Evolutionary conservation across 345 rosid genomes (phyloP), one percentile per base, ranked within the genome.

Genomic region (Pseudoturritis turrita): DNA sequence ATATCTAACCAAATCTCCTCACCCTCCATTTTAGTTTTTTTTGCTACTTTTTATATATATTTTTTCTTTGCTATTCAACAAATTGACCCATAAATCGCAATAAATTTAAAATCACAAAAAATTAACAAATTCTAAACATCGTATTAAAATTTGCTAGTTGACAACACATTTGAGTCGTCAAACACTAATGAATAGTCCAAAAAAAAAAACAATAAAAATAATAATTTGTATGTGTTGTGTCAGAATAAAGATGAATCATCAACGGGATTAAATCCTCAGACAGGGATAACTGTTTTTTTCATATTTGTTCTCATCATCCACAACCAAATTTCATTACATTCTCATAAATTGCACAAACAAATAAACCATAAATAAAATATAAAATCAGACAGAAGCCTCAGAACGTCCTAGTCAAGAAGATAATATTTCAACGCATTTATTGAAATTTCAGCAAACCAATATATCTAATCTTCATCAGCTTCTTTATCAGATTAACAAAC

Each of bases 271-370:
- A 35, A 52, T 47, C 70, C 70, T 72, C 69, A 72, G 70, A 3
- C 70, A 72, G 70, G 76, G 64, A 72, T 72, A 72, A 63, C 76
- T 62, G 70, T 62, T 4, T 51, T 54, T 62, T 29, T 8, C 10
- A 14, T 39, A 31, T 40, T 52, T 41, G 35, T 62, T 23, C 9
- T 72, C 76, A 62, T 72, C 76, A 62, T 47, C 47, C 76, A 54
- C 70, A 52, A 10, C 25, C 7, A 26, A 11, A 37, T 7, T 17
- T 10, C 4, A 7, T 26, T 2, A 51, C 8, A 65, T 19, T 3
- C 2, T 10, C 11, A 1, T 1, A 12, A 37, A 58, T 12, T 3
- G 0, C 10, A 0, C 14, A 12, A 12, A 0, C 2, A 37, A 41
- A 3, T n/a, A 3, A 52, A 17, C 6, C 26, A 66, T 1, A 26